Evolutionary conservation across 257 asterid genomes (phyloP), one percentile per base, ranked within the genome.

Genomic region (Scutellaria galericulata): DNA sequence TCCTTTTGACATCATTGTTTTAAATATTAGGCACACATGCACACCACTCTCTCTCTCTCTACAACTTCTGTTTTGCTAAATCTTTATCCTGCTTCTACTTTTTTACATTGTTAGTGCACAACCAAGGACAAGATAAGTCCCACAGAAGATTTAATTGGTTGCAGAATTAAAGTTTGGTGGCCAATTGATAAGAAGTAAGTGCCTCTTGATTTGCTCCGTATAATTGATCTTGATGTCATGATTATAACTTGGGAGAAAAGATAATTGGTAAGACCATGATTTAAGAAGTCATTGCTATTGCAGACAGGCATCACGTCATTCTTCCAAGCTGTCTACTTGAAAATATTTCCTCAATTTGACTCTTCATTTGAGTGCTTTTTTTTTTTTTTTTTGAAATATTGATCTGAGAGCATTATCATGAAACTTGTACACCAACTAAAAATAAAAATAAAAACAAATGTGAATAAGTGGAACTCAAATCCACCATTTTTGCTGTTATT

Each of bases 141-240:
- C 11, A 70, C 76, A 8, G 85, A 61, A 60, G 96, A 90, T 78
- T 86, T 90, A 79, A 81, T 90, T 80, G 95, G 88, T 57, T 82
- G 92, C 87, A 87, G 86, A 84, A 89, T 93, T 77, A 86, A 89
- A 82, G 89, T 93, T 70, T 93, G 98, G 98, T 93, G 98, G 98
- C 98, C 98, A 39, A 85, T 89, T 90, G 98, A 93, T 84, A 89
- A 90, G 90, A 18, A 60, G 98, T 93, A 76, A 82, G 96, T 78
- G 22, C 76, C 66, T 70, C 54, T 68, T 71, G 41, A 72, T 79
- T 56, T 61, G 58, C 48, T 68, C 12, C 18, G 27, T 61, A 31
- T 48, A 9, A 59, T 42, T 44, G 73, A 15, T 54, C 71, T 72
- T 39, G n/a, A 69, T 64, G 74, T 71, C n/a, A 60, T 40, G 44